Percentiles rank a stretch among this genome's conserved stretches.
Evolutionary conservation across 2,329 filamentous ascomycete species (phyloP).

Genomic region (Seiridium cupressi): DNA sequence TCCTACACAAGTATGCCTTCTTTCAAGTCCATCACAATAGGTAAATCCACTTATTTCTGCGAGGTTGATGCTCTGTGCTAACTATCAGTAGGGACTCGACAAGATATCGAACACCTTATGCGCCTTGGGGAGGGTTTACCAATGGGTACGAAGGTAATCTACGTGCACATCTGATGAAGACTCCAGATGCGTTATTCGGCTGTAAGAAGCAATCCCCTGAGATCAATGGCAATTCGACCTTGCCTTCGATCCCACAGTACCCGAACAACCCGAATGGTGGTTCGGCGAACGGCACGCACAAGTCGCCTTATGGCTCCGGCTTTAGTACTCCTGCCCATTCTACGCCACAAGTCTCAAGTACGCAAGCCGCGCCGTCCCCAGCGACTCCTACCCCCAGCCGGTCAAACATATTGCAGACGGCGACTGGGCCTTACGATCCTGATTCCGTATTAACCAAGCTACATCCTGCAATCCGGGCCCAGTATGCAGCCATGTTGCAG

Average conservation of each 20-base stretch:
- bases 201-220: not conserved
- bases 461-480: constrained; percentile 29
- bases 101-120: constrained; percentile 60
- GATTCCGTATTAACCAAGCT: constrained; percentile 14
- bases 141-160: constrained; percentile 59
- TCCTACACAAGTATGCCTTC: constrained; percentile 55
- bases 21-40: constrained; percentile 61
- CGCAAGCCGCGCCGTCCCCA: not conserved
- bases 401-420: constrained; percentile 3
- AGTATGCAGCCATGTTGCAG: constrained; percentile 27
- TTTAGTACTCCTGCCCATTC: not conserved
- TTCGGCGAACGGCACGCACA: constrained; percentile 1
- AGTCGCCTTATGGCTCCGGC: not conserved
- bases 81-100: constrained; percentile 44
- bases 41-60: constrained; percentile 30
- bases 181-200: constrained; percentile 34
- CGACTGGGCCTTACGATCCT: constrained; percentile 9
- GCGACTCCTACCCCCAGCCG: not conserved
- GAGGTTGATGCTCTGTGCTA: constrained; percentile 13
- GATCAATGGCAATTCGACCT: not conserved
- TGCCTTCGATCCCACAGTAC: constrained; percentile 12
- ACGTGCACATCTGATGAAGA: constrained; percentile 42
- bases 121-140: constrained; percentile 54
- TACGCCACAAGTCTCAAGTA: not conserved
- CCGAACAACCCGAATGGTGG: not conserved